phyloP scores from a whole-genome alignment of 257 asterid genomes.

The Solanum chmielewskii region DNA sequence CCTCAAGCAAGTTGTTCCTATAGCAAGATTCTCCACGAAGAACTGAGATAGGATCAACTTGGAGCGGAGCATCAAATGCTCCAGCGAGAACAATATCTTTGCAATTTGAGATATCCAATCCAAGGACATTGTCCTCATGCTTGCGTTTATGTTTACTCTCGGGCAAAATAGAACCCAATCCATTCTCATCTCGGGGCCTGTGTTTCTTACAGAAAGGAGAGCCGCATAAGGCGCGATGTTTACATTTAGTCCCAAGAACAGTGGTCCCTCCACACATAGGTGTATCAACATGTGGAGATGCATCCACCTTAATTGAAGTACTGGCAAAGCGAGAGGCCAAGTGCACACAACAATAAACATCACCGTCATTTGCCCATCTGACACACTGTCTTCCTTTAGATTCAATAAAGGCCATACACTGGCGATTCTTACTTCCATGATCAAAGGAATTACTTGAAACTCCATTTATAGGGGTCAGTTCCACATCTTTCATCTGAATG shows the following conservation, averaged over 20 bases:
- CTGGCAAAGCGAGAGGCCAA: constrained; percentile 57
- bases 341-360: constrained; percentile 91
- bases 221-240: constrained; percentile 81
- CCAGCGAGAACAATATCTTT: constrained; percentile 22
- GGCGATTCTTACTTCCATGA: constrained; percentile 53
- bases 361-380: constrained; percentile 89
- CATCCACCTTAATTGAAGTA: constrained; percentile 46
- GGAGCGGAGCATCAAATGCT: constrained; percentile 27
- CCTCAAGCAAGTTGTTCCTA: constrained; percentile 24
- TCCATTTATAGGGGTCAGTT: constrained; percentile 33
- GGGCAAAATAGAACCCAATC: constrained; percentile 11
- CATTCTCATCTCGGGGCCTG: constrained; percentile 51
- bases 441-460: constrained; percentile 28
- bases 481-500: constrained; percentile 30
- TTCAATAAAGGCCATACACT: constrained; percentile 83
- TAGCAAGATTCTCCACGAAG: constrained; percentile 17
- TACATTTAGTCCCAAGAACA: constrained; percentile 91
- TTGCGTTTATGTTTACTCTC: constrained; percentile 55
- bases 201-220: constrained; percentile 96
- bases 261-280: constrained; percentile 97
- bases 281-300: constrained; percentile 32
- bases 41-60: constrained; percentile 31
- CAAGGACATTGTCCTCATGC: constrained; percentile 27
- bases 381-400: constrained; percentile 93
- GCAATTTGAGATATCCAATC: constrained; percentile 18